phyloP scores from a whole-genome alignment of 345 rosid species.

The Melaleuca quinquenervia region DNA sequence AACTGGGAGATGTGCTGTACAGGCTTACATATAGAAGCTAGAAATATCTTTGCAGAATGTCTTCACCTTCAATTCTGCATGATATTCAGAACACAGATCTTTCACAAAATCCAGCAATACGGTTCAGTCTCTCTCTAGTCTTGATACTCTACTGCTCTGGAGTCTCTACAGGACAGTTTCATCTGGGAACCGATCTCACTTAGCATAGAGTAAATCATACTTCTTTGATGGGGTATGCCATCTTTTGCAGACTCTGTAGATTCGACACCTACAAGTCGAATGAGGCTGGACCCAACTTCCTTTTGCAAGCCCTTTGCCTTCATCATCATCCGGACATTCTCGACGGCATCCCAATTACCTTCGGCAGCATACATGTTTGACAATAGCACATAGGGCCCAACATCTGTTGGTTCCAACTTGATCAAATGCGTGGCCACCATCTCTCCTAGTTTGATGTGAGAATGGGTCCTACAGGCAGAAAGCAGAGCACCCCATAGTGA shows the following conservation, averaged over 20 bases:
- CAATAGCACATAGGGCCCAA: conserved; percentile 36
- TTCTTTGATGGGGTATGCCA: conserved; percentile 10
- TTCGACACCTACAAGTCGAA: conserved; percentile 2
- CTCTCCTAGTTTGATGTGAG: conserved; percentile 32
- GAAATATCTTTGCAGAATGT: background rate
- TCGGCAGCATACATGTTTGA: conserved; percentile 40
- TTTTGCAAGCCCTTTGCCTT: conserved; percentile 21
- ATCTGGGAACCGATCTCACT: conserved; percentile 28
- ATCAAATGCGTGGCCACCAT: conserved; percentile 31
- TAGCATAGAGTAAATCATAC: conserved; percentile 31
- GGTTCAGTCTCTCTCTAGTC: background rate
- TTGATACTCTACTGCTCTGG: background rate
- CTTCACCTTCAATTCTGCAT: background rate
- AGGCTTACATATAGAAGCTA: background rate
- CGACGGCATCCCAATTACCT: conserved; percentile 48
- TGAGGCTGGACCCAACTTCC: conserved; percentile 3
- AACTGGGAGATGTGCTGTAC: background rate
- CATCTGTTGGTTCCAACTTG: conserved; percentile 29
- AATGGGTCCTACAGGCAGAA: conserved; percentile 23
- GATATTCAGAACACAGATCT: background rate
- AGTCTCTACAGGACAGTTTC: conserved; percentile 9
- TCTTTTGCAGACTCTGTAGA: background rate
- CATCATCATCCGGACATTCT: conserved; percentile 31
- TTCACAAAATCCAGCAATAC: background rate
- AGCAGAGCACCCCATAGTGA: conserved; percentile 23